Evolutionary conservation across 2,329 filamentous ascomycete genomes (phyloP).

Genomic region (Alternaria angustiovoidea): DNA sequence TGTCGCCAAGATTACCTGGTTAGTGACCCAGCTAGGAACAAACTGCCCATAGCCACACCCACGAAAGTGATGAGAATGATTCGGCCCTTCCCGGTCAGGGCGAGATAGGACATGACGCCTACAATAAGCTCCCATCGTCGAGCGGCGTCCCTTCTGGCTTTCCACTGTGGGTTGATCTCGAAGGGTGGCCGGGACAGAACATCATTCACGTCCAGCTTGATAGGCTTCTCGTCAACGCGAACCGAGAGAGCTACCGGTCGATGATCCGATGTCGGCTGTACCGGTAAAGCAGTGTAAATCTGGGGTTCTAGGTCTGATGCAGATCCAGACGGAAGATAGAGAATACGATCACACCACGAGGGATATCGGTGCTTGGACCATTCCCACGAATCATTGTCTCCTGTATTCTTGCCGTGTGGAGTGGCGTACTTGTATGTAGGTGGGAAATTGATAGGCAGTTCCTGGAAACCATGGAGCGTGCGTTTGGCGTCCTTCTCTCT

Average conservation of each 20-base stretch:
- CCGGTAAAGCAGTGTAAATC: constrained; percentile 76
- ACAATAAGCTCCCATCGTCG: constrained; percentile 67
- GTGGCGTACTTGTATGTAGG: constrained; percentile 90
- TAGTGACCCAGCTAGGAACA: constrained; percentile 36
- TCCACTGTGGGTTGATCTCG: constrained; percentile 66
- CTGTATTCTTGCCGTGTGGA: constrained; percentile 19
- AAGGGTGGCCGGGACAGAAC: constrained; percentile 62
- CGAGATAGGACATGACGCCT: constrained; percentile 65
- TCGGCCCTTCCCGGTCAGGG: constrained; percentile 57
- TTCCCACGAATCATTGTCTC: constrained; percentile 61
- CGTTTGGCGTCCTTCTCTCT: constrained; percentile 73
- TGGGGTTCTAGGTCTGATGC: constrained; percentile 61
- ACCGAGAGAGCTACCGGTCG: constrained; percentile 79
- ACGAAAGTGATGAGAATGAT: constrained; percentile 46
- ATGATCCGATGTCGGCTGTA: constrained; percentile 87
- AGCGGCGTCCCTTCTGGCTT: constrained; percentile 60
- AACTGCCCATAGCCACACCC: constrained; percentile 37
- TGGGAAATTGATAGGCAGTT: constrained; percentile 79
- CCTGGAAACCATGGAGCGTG: constrained; percentile 79
- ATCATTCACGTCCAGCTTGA: constrained; percentile 44
- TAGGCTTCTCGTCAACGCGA: constrained; percentile 66
- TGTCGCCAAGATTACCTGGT: constrained; percentile 17
- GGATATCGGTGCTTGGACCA: constrained; percentile 86
- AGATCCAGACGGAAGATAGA: constrained; percentile 68
- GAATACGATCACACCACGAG: constrained; percentile 90